phyloP scores from a whole-genome alignment of 768 basidiomycete species.

The Boletus fagicola region DNA sequence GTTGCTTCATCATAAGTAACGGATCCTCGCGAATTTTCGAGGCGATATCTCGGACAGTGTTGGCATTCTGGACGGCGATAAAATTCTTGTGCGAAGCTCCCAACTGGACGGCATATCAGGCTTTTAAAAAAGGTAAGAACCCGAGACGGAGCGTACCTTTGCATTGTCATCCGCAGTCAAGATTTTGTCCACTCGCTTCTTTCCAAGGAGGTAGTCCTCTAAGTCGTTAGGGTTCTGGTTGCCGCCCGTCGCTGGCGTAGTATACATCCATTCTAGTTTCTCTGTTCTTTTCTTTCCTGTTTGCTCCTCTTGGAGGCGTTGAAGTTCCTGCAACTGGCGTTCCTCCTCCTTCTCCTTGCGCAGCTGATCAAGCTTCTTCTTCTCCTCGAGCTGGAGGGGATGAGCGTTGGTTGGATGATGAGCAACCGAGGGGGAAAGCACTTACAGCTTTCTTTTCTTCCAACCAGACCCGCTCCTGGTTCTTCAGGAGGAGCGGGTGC shows the following conservation, averaged over 20 bases:
- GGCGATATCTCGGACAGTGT: conserved; percentile 81
- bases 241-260: conserved; percentile 93
- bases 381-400: conserved; percentile 83
- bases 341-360: conserved; percentile 98
- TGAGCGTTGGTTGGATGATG: conserved; percentile 10
- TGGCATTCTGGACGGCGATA: conserved; percentile 94
- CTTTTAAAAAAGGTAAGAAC: background rate
- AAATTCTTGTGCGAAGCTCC: conserved; percentile 90
- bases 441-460: conserved; percentile 95
- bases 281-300: conserved; percentile 94
- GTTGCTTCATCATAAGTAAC: conserved; percentile 94
- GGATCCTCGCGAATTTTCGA: conserved; percentile 97
- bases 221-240: conserved; percentile 85
- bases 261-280: conserved; percentile 99
- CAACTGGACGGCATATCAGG: conserved; percentile 44
- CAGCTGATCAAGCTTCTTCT: conserved; percentile 96
- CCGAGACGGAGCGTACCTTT: conserved; percentile 49
- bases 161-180: conserved; percentile 90
- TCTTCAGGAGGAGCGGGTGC: conserved; percentile 97
- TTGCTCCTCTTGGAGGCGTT: conserved; percentile 90
- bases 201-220: conserved; percentile 95
- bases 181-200: conserved; percentile 97
- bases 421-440: conserved; percentile 10
- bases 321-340: conserved; percentile 92
- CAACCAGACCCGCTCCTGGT: conserved; percentile 99